Percentiles rank a stretch among this genome's conserved stretches.
phyloP scores from a whole-genome alignment of 768 basidiomycete species.

The Obba rivulosa region DNA sequence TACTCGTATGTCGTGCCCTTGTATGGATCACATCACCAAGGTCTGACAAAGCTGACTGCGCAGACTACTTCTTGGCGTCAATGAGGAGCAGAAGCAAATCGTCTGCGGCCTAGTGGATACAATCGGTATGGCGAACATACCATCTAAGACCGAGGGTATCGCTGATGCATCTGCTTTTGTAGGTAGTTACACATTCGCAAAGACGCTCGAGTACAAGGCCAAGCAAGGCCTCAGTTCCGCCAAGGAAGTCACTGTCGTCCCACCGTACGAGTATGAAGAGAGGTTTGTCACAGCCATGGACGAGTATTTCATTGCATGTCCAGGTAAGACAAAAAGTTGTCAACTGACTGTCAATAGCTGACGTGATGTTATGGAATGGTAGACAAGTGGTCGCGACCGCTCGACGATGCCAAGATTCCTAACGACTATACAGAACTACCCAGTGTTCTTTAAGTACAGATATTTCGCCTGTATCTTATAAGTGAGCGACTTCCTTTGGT shows the following conservation, averaged over 20 bases:
- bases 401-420: conserved; percentile 25
- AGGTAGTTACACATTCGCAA: conserved; percentile 83
- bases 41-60: neutral
- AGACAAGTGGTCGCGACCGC: conserved; percentile 36
- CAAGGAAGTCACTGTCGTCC: conserved; percentile 76
- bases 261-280: conserved; percentile 75
- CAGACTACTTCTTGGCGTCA: conserved; percentile 70
- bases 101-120: conserved; percentile 81
- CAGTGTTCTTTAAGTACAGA: conserved; percentile 24
- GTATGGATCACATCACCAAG: too few species aligned
- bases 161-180: neutral
- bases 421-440: conserved; percentile 24
- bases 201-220: conserved; percentile 81
- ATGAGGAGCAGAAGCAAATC: conserved; percentile 60
- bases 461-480: too few species aligned
- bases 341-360: neutral
- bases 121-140: conserved; percentile 42
- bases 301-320: conserved; percentile 72
- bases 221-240: conserved; percentile 69
- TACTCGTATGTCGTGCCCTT: conserved; percentile 32
- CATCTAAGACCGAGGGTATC: neutral
- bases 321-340: conserved; percentile 37
- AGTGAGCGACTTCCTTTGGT: too few species aligned
- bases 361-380: neutral
- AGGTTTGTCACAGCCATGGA: conserved; percentile 70